phyloP scores from a whole-genome alignment of 192 early-diverging fungal species.

The Coemansia sp. region DNA sequence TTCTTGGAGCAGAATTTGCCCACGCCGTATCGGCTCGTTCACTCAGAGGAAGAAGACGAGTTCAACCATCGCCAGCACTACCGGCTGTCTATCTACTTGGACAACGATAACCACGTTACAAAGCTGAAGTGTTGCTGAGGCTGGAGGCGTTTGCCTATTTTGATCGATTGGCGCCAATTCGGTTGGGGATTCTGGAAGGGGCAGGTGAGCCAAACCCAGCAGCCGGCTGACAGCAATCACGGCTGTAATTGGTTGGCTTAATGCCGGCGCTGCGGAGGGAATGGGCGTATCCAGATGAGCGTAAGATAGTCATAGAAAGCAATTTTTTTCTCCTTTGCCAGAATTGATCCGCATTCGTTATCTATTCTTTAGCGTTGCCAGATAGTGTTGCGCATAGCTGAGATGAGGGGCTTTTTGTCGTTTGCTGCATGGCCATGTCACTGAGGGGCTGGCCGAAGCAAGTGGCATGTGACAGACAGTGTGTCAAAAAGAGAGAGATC shows the following conservation, averaged over 20 bases:
- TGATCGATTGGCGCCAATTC: not conserved
- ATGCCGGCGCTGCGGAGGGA: conserved; percentile 10
- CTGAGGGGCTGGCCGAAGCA: not conserved
- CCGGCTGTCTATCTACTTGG: conserved; percentile 37
- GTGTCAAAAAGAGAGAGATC: not conserved
- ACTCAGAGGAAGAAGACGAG: conserved; percentile 39
- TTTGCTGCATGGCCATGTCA: not conserved
- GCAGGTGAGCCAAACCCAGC: not conserved
- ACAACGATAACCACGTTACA: conserved; percentile 52
- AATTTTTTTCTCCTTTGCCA: not conserved
- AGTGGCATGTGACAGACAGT: conserved; percentile 4
- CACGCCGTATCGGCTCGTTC: conserved; percentile 41
- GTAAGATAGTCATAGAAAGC: not conserved
- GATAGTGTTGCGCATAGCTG: not conserved
- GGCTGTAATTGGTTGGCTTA: conserved; percentile 14
- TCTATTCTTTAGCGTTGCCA: not conserved
- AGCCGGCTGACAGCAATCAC: not conserved
- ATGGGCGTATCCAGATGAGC: not conserved
- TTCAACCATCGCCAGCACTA: conserved; percentile 52
- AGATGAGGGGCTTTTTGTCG: not conserved
- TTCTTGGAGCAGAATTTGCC: conserved; percentile 41
- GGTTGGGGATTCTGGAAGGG: not conserved
- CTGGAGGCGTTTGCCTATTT: not conserved
- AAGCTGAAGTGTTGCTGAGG: conserved; percentile 46
- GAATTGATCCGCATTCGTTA: not conserved